Conservation (phyloP, 306 rosid species). For the Castanospermum australe region DNA sequence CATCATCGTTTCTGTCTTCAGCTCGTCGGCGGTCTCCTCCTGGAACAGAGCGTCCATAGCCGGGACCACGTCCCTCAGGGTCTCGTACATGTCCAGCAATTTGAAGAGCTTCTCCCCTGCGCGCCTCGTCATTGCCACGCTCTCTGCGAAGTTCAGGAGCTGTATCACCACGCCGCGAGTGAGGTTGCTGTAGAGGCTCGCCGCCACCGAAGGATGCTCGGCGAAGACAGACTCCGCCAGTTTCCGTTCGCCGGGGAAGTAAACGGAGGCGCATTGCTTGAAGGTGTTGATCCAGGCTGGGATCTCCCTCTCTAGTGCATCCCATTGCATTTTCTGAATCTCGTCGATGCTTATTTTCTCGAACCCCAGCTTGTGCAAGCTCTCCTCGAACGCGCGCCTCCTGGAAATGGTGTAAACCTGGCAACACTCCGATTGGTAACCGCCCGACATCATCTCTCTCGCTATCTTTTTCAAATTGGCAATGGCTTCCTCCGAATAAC, state of each 20-base stretch:
- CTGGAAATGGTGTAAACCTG: constrained; percentile 41
- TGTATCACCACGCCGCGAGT: constrained; percentile 32
- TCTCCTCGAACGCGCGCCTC: constrained; percentile 42
- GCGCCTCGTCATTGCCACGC: constrained; percentile 51
- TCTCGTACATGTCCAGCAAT: constrained; percentile 57
- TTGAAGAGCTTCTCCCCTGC: constrained; percentile 65
- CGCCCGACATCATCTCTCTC: constrained; percentile 38
- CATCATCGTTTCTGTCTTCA: constrained; percentile 32
- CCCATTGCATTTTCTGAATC: constrained; percentile 60
- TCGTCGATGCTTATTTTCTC: constrained; percentile 59
- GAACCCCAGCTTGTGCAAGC: constrained; percentile 37
- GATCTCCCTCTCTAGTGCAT: constrained; percentile 53
- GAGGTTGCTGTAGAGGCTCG: constrained; percentile 29
- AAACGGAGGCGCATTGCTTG: constrained; percentile 37
- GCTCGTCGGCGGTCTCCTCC: not conserved
- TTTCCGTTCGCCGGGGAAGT: constrained; percentile 38
- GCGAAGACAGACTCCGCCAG: constrained; percentile 36
- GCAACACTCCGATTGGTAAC: constrained; percentile 47
- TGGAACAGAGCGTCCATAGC: constrained; percentile 35
- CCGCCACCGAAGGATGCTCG: not conserved
- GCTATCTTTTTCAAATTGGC: constrained; percentile 39
- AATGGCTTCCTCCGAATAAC: constrained; percentile 36
- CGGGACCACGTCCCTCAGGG: constrained; percentile 40
- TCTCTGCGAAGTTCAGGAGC: constrained; percentile 50
- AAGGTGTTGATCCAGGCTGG: constrained; percentile 45